Conservation (phyloP, 345 rosid genomes). For the Syzygium oleosum region DNA sequence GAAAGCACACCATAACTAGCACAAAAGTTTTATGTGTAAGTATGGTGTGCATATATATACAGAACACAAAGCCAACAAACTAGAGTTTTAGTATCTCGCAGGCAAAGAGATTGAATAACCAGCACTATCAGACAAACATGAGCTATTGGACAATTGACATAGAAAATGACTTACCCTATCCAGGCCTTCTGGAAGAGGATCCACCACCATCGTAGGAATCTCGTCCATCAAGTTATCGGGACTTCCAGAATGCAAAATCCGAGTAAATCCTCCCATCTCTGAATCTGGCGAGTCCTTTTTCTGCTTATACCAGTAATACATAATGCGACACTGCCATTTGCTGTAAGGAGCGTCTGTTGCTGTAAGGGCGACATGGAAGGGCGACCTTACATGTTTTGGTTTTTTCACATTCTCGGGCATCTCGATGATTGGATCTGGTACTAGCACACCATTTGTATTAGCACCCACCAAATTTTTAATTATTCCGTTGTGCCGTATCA, state of each 20-base stretch:
- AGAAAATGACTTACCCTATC: slow-evolving; percentile 50
- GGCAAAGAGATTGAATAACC: neutral
- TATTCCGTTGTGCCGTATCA: slow-evolving; percentile 38
- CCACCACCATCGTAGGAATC: slow-evolving; percentile 80
- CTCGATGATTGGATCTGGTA: slow-evolving; percentile 58
- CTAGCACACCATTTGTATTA: slow-evolving; percentile 19
- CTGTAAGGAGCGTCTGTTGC: slow-evolving; percentile 85
- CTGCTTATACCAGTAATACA: slow-evolving; percentile 94
- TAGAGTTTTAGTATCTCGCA: neutral
- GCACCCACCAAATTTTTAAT: slow-evolving; percentile 14
- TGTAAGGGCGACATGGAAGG: slow-evolving; percentile 81
- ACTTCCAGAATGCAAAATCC: slow-evolving; percentile 83
- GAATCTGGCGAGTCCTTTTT: slow-evolving; percentile 70
- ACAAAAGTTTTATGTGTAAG: neutral
- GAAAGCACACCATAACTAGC: neutral
- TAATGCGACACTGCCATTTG: slow-evolving; percentile 95
- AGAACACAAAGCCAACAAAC: neutral
- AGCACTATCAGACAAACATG: neutral
- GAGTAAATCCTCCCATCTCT: slow-evolving; percentile 92
- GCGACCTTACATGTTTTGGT: slow-evolving; percentile 24
- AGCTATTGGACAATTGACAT: neutral
- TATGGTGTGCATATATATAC: neutral
- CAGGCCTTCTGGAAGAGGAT: slow-evolving; percentile 89
- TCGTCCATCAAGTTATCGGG: slow-evolving; percentile 88
- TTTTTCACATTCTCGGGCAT: slow-evolving; percentile 49